Conservation (phyloP, 306 rosid species). For the Alnus glutinosa region DNA sequence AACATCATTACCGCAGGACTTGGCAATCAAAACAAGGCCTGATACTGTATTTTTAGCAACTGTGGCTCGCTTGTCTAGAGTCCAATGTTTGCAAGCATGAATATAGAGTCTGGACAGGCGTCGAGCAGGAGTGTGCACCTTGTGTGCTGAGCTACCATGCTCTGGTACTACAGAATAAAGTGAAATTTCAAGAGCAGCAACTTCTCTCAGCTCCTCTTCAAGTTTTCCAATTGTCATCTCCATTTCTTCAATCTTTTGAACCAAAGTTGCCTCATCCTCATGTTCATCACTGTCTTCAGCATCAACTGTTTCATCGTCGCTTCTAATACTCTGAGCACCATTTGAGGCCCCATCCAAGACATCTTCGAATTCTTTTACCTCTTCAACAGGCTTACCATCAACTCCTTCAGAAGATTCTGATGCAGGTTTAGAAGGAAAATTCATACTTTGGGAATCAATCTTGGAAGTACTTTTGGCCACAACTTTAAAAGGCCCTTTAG, state of each 20-base stretch:
- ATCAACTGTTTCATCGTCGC: slow-evolving; percentile 39
- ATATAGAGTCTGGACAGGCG: slow-evolving; percentile 91
- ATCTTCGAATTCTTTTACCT: slow-evolving; percentile 45
- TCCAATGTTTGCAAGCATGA: slow-evolving; percentile 86
- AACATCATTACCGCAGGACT: slow-evolving; percentile 94
- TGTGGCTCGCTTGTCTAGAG: slow-evolving; percentile 61
- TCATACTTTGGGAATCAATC: slow-evolving; percentile 37
- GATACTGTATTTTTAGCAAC: slow-evolving; percentile 79
- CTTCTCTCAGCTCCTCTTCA: slow-evolving; percentile 95
- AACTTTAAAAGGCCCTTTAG: slow-evolving; percentile 42
- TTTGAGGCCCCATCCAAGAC: slow-evolving; percentile 54
- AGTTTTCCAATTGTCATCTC: slow-evolving; percentile 74
- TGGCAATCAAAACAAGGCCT: slow-evolving; percentile 86
- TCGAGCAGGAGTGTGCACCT: slow-evolving; percentile 97
- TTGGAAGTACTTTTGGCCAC: slow-evolving; percentile 36
- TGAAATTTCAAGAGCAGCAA: slow-evolving; percentile 96
- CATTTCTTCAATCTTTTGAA: slow-evolving; percentile 72
- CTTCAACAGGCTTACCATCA: slow-evolving; percentile 55
- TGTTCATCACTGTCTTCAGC: slow-evolving; percentile 52
- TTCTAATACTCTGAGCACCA: slow-evolving; percentile 44
- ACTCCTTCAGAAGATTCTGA: slow-evolving; percentile 62
- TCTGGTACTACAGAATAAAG: slow-evolving; percentile 89
- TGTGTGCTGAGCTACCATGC: slow-evolving; percentile 96
- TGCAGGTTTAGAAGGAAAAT: slow-evolving; percentile 42
- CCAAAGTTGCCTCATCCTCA: slow-evolving; percentile 37